phyloP scores from a whole-genome alignment of 306 rosid species.

The Erythrophleum fordii region DNA sequence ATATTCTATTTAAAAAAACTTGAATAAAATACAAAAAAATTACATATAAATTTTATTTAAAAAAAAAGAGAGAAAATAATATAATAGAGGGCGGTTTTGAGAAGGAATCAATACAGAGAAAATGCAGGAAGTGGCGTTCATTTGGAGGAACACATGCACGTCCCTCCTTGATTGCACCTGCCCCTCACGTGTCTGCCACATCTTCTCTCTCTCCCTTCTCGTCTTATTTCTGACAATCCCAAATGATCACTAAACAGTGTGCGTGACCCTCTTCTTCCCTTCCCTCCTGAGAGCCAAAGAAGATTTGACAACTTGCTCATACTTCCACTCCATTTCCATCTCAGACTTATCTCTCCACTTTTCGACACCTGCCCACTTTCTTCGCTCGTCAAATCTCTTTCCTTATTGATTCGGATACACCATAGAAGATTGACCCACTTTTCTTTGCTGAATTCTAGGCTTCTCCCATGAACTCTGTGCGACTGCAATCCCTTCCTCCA shows the following conservation, averaged over 20 bases:
- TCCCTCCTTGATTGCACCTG: slow-evolving; percentile 53
- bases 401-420: not conserved
- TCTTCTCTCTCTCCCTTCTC: slow-evolving; percentile 20
- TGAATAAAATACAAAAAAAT: too few relatives aligned
- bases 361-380: slow-evolving; percentile 47
- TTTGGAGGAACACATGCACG: slow-evolving; percentile 61
- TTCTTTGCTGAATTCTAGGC: slow-evolving; percentile 61
- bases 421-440: slow-evolving; percentile 46
- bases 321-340: slow-evolving; percentile 28
- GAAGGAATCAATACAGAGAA: slow-evolving; percentile 35
- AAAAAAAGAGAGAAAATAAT: not conserved
- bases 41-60: too few relatives aligned
- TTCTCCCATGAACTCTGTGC: slow-evolving; percentile 40
- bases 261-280: not conserved
- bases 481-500: slow-evolving; percentile 17
- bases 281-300: slow-evolving; percentile 35
- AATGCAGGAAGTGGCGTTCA: slow-evolving; percentile 12
- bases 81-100: not conserved
- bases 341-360: slow-evolving; percentile 41
- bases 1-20: too few relatives aligned
- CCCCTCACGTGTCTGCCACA: slow-evolving; percentile 62
- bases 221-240: slow-evolving; percentile 41
- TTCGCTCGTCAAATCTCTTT: slow-evolving; percentile 51
- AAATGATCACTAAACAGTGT: slow-evolving; percentile 19
- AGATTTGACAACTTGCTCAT: slow-evolving; percentile 15